A percentile compares a stretch with the other conserved stretches of the same genome.
Conservation (phyloP, 2,329 filamentous ascomycete species). For the Colletotrichum higginsianum region DNA sequence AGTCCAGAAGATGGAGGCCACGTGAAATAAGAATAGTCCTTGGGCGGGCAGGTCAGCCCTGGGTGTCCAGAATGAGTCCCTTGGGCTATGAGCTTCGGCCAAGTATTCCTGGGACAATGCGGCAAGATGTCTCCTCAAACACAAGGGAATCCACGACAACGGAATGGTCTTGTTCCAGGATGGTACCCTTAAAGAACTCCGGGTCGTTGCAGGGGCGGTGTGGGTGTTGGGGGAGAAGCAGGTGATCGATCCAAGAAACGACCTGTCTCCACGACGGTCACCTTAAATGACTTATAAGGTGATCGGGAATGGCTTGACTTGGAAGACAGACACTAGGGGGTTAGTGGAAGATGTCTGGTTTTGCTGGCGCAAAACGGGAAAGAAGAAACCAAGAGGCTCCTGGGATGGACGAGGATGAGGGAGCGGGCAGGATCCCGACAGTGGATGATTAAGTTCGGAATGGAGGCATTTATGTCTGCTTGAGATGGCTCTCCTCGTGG, state of each 20-base stretch:
- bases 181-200: slow-evolving; percentile 40
- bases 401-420: slow-evolving; percentile 41
- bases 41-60: slow-evolving; percentile 41
- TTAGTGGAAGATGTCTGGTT: slow-evolving; percentile 43
- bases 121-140: slow-evolving; percentile 41
- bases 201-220: slow-evolving; percentile 43
- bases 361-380: slow-evolving; percentile 44
- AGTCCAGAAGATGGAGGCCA: slow-evolving; percentile 39
- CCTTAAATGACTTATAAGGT: slow-evolving; percentile 40
- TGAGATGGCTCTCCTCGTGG: slow-evolving; percentile 40
- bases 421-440: slow-evolving; percentile 39
- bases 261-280: slow-evolving; percentile 43
- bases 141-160: slow-evolving; percentile 45
- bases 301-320: slow-evolving; percentile 34
- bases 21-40: slow-evolving; percentile 44
- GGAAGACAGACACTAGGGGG: slow-evolving; percentile 39
- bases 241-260: slow-evolving; percentile 44
- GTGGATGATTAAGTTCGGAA: slow-evolving; percentile 43
- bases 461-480: slow-evolving; percentile 45
- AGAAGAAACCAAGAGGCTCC: slow-evolving; percentile 43
- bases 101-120: slow-evolving; percentile 43
- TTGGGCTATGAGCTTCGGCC: slow-evolving; percentile 39
- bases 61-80: slow-evolving; percentile 40
- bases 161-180: slow-evolving; percentile 42
- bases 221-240: slow-evolving; percentile 39